Evolutionary conservation across 2,329 filamentous ascomycete species (phyloP), one percentile per base, ranked within the genome.

Genomic region (Colletotrichum viniferum): DNA sequence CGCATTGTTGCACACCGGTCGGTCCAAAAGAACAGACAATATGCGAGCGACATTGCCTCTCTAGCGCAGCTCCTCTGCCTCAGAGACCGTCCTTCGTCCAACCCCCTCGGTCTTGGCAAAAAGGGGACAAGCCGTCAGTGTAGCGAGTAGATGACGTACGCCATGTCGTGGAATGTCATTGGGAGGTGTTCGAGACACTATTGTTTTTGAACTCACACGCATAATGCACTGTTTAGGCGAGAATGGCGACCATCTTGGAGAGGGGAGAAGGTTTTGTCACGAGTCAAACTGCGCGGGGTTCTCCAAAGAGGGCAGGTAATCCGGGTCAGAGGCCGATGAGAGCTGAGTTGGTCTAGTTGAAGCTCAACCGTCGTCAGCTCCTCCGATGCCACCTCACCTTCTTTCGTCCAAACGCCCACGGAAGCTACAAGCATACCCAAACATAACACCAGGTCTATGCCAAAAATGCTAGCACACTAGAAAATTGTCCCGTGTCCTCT

Each of bases 91-190:
- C 43, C 43, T 52, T 52, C 43, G 43, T 21, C n/a, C 43, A 21
- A 38, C 63, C 26, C 30, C 26, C 12, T 56, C 38, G 38, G 73
- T 61, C 73, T 73, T 73, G 69, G 73, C 73, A 21, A 73, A 76
- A 68, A 73, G 48, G 43, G 64, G 69, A 73, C 63, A 60, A 52
- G 48, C 69, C 63, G 48, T 60, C 69, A 64, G n/a, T 16, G 48
- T 38, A 34, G n/a, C 58, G 43, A 66, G 43, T 48, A 64, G 48
- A 63, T 69, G 69, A 69, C 73, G 63, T 34, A 69, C 73, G 18
- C 56, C 63, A 52, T 60, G 69, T 60, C 26, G 63, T 58, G 43
- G 55, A 36, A 36, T 21, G 28, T 21, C 56, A 34, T 58, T 56
- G 38, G 30, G 61, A 30, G 13, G 13, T 28, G 7, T 13, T 5